Evolutionary conservation across 257 asterid genomes (phyloP), one percentile per base, ranked within the genome.

Genomic region (Lycium ferocissimum): DNA sequence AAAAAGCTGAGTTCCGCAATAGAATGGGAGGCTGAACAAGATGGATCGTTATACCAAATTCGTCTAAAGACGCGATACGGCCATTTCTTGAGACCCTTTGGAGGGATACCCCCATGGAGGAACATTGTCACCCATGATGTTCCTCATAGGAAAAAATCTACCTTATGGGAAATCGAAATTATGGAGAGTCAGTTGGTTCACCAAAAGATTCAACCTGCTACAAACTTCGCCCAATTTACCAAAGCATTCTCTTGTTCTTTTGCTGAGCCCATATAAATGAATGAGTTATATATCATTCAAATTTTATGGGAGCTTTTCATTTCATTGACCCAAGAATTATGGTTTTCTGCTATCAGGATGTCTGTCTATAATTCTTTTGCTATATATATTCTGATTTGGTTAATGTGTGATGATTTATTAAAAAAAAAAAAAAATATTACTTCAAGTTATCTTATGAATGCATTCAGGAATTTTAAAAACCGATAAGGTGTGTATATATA

Each of bases 21-120:
- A 0, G 95, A 96, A 85, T 96, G 98, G 98, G 98, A 95, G 45
- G 63, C 22, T 22, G 81, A 76, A 76, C 63, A 76, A 22, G 81
- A 76, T 51, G 81, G 81, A 26, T 76, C 81, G 2, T 12, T 51
- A 14, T 14, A 76, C 18, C 82, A 76, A 76, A 3, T 49, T 11
- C 82, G 63, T 7, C 45, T 76, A 51, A 76, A 76, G 5, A 76
- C 82, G 1, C 62, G 82, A 51, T 76, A 76, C 0, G 82, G 82
- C 1, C 63, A 76, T 76, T 51, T 76, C 47, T 5, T 76, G 22
- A 76, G 63, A 76, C 82, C 63, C 22, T 7, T 6, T 26, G 82
- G 82, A 76, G 82, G 63, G 51, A 22, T 76, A 49, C 45, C 47
- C 38, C 82, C 63, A 26, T 76, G 82, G 82, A 76, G 82, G 61